Evolutionary conservation across 1,139 yeast species (phyloP), one percentile per base, ranked within the genome.

Genomic region (Candida labiduridarum): DNA sequence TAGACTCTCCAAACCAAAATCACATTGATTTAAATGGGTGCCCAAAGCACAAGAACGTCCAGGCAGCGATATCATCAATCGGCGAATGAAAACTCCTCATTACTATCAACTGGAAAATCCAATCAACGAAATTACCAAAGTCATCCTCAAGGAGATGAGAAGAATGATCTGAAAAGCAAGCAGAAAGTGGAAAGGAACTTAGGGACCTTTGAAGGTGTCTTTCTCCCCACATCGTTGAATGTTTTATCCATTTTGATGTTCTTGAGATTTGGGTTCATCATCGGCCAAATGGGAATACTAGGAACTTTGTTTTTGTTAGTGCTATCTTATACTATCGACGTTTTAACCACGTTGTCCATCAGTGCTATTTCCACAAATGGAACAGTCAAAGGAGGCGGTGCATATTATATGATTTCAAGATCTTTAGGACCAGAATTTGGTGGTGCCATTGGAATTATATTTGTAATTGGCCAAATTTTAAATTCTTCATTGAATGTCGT

Each of bases 331-430:
- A 62, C 80, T 16, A 86, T 87, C 49, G 82, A 87, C 61, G 70
- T 84, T 10, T 71, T 87, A 50, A 87, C 95, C 0, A 87, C 90
- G 0, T 64, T 87, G 59, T 85, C 91, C 38, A 80, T 87, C 52
- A 83, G 89, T 55, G 94, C 94, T 3, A 87, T 87, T 51, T 86
- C 91, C 2, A 87, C 95, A 3, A 87, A 87, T 63, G 95, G 95
- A 27, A 86, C 89, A 0, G 94, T 87, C 11, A 79, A 85, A 60
- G 94, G 94, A 25, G 95, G 95, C 14, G 95, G 95, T 30, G 92
- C 94, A 0, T 87, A 87, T 62, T 87, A 85, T 58, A 87, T 87
- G 92, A 85, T 87, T 43, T 84, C 90, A 14, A 70, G 95, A 60
- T 84, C 90, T 39, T 68, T 87, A 54, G 95, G 95, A 0, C 92